Base-by-base conservation (phyloP, 768 basidiomycete genomes). In the Kwoniella dendrophila region DNA sequence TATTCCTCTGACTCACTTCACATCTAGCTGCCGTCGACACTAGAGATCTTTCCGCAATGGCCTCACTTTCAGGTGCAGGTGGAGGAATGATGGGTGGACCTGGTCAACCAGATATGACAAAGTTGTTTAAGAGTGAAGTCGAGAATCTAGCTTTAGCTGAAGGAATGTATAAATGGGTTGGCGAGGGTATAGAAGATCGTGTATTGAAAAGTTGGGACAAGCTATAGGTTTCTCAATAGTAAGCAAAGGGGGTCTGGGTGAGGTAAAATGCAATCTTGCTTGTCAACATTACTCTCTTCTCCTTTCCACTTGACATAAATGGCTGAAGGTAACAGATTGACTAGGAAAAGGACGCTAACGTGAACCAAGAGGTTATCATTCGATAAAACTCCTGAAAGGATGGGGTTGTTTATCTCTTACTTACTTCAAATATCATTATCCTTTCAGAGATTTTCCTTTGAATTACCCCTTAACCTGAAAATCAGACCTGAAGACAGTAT, bases 141-240 rank as follows among this genome's bases (percentile, higher is more conserved):
- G 95, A 98, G 78, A 95, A 96, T 78, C 84, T 99, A 20, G 90
- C 92, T 67, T 88, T 98, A 70, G 86, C 93, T 0, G 88, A 92
- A 73, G 91, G 91, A 32, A 77, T 89, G 64, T 93, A 95, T 77
- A 79, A 80, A 22, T 97, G 92, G 92, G 84, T 85, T 27, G 91
- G 90, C 16, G 83, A 87, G 36, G 90, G 88, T 53, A 83, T 94
- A 38, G 93, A 95, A 74, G 83, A 83, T 59, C 83, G 89, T 64
- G 84, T 96, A 24, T 83, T 96, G 43, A 82, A 83, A 70, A 87
- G 86, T 80, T 94, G 90, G 75, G 87, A 88, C 59, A 88, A 43
- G 41, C 18, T 33, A 38, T 56, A 47, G 51, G 24, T 7, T 12
- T 8, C 24, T 22, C 18, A 34, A 3, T n/a, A n/a, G n/a, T n/a